These are phyloP conservation scores for Neoboletus subvelutipes DNA, from an alignment of 768 basidiomycete species.

Conservation along the genomic window DNA sequence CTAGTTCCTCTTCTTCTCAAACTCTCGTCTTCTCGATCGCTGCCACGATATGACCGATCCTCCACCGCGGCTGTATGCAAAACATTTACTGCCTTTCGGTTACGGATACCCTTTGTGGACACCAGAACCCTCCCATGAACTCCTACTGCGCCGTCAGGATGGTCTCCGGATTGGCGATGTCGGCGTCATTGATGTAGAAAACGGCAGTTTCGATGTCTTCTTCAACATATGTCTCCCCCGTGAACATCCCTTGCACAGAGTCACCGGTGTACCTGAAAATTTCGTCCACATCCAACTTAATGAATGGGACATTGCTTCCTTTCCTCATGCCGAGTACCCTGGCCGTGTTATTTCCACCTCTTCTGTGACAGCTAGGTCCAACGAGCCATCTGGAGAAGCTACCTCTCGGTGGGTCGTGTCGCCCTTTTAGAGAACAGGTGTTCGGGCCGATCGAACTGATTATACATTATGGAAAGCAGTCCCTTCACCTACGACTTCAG, in stretches of 20 bases:
- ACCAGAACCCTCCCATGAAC: constrained; percentile 27
- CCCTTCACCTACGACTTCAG: constrained; percentile 5
- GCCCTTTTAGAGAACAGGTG: not conserved
- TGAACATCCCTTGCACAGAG: constrained; percentile 23
- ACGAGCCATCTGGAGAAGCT: not conserved
- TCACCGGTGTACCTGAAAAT: constrained; percentile 24
- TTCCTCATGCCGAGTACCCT: constrained; percentile 12
- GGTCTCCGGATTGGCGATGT: constrained; percentile 38
- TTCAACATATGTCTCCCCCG: constrained; percentile 37
- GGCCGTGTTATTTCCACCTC: constrained; percentile 14
- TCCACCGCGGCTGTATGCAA: constrained; percentile 16
- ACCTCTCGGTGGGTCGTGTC: not conserved
- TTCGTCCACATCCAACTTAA: constrained; percentile 24
- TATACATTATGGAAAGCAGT: not conserved
- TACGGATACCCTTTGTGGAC: constrained; percentile 35
- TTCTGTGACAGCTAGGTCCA: constrained; percentile 8
- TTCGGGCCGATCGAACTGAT: not conserved
- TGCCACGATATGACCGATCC: constrained; percentile 1
- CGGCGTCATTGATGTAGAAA: constrained; percentile 28
- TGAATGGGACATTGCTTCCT: constrained; percentile 5
- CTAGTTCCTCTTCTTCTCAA: not conserved
- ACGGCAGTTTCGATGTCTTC: constrained; percentile 36
- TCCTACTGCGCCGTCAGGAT: constrained; percentile 2
- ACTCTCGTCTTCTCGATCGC: not conserved
- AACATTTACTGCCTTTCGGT: constrained; percentile 6